These are phyloP conservation scores for Scheffersomyces quercinus DNA, from an alignment of 1,139 yeast species.

Conservation along the genomic window DNA sequence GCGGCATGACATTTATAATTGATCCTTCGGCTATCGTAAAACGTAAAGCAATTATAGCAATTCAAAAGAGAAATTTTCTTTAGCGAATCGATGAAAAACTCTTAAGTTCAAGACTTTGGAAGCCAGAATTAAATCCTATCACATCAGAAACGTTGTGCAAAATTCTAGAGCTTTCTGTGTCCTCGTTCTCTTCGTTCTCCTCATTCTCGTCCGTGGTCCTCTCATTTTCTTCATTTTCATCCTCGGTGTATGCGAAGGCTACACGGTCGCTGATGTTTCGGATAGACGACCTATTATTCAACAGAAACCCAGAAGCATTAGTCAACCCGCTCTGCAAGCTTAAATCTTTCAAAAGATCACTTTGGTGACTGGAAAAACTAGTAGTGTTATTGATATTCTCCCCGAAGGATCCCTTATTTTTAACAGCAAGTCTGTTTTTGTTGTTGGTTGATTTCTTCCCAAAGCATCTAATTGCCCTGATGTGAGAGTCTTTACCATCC, in stretches of 20 bases:
- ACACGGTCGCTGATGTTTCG: background rate
- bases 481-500: slow-evolving; percentile 94
- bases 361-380: slow-evolving; percentile 1
- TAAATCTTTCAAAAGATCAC: slow-evolving; percentile 29
- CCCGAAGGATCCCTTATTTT: background rate
- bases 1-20: too few species aligned
- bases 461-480: slow-evolving; percentile 68
- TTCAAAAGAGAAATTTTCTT: background rate
- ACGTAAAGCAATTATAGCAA: background rate
- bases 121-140: slow-evolving; percentile 46
- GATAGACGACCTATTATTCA: slow-evolving; percentile 18
- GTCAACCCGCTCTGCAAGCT: slow-evolving; percentile 23
- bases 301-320: slow-evolving; percentile 29
- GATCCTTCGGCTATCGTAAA: too few species aligned
- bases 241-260: slow-evolving; percentile 5
- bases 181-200: slow-evolving; percentile 5
- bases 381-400: background rate
- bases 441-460: slow-evolving; percentile 30
- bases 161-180: slow-evolving; percentile 26
- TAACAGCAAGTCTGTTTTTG: slow-evolving; percentile 1
- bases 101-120: slow-evolving; percentile 39
- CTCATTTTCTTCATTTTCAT: slow-evolving; percentile 9
- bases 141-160: slow-evolving; percentile 40
- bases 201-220: background rate
- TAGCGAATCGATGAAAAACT: slow-evolving; percentile 44